Conservation (phyloP, 768 basidiomycete genomes). For the Pisolithus sp. region DNA sequence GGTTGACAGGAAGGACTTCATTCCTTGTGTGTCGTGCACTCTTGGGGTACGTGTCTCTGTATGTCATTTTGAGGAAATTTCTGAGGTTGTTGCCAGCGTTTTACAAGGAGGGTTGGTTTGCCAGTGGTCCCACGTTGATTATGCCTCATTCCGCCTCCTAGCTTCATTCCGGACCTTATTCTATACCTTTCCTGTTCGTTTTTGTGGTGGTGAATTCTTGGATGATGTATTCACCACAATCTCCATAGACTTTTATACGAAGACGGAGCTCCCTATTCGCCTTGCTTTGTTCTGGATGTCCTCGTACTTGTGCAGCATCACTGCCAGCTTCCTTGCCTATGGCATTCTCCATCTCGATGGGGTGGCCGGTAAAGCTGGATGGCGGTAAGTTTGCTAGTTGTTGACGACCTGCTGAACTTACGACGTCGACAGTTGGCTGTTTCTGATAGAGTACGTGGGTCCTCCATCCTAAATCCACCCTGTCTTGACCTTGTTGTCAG, state of each 20-base stretch:
- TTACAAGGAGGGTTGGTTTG: conserved; percentile 41
- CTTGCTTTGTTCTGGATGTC: conserved; percentile 53
- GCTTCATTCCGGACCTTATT: no score
- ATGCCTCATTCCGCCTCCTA: no score
- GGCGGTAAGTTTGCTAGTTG: conserved; percentile 30
- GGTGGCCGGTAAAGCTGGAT: conserved; percentile 43
- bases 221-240: neutral
- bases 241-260: conserved; percentile 43
- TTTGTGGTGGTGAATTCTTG: no score
- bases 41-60: conserved; percentile 32
- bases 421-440: conserved; percentile 40
- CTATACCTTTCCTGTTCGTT: no score
- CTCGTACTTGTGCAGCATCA: conserved; percentile 38
- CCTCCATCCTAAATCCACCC: conserved; percentile 34
- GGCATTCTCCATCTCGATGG: conserved; percentile 59
- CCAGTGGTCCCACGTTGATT: no score
- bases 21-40: conserved; percentile 46
- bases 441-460: conserved; percentile 43
- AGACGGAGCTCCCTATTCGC: conserved; percentile 51
- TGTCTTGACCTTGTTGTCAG: conserved; percentile 22
- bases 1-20: conserved; percentile 41
- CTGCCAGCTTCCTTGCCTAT: conserved; percentile 51
- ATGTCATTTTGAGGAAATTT: neutral
- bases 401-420: neutral
- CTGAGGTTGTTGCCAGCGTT: conserved; percentile 16